phyloP scores from a whole-genome alignment of 495 filamentous ascomycete genomes.

The Penicillium canescens region DNA sequence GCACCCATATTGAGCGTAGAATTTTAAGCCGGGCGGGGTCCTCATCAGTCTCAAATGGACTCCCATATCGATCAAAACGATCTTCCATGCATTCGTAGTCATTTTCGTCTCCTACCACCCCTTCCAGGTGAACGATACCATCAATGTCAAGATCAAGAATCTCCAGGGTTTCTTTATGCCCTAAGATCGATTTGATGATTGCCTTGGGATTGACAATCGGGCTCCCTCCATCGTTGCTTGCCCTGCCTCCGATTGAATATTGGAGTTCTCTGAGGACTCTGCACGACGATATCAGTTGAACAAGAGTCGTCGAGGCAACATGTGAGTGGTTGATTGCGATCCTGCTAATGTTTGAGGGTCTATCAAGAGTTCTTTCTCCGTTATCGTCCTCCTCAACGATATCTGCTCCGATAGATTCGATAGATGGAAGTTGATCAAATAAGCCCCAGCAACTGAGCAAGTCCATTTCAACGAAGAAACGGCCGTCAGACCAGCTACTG shows the following conservation, averaged over 20 bases:
- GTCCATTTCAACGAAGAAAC: constrained; percentile 17
- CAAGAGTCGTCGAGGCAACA: constrained; percentile 10
- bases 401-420: constrained; percentile 22
- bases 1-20: background rate
- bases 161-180: constrained; percentile 27
- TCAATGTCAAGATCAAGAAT: constrained; percentile 27
- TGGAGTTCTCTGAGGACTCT: constrained; percentile 19
- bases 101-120: background rate
- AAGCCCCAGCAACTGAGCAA: constrained; percentile 9
- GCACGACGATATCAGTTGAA: constrained; percentile 15
- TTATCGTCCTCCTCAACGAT: constrained; percentile 11
- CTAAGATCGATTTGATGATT: constrained; percentile 20
- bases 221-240: constrained; percentile 1
- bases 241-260: constrained; percentile 24
- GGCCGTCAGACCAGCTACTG: constrained; percentile 3
- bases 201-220: constrained; percentile 17
- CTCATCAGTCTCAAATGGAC: background rate
- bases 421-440: constrained; percentile 23
- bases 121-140: background rate
- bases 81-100: background rate
- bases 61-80: background rate
- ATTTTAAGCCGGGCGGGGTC: fast-evolving
- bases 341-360: constrained; percentile 19
- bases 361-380: background rate
- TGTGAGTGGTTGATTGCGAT: constrained; percentile 20